Evolutionary conservation across 441 rosid species (phyloP), one percentile per base, ranked within the genome.

Genomic region (Populus trichocarpa): DNA sequence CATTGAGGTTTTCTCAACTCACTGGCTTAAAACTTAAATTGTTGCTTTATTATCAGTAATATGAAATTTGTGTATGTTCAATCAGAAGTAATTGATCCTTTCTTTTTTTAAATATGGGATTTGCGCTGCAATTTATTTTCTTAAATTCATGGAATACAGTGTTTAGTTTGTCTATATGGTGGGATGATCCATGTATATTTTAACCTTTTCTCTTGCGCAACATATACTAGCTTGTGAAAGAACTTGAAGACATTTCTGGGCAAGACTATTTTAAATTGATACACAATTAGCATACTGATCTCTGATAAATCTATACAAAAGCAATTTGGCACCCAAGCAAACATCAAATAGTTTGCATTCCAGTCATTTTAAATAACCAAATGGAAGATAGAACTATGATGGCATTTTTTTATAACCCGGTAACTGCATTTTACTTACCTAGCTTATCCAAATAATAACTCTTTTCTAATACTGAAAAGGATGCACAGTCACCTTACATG

Each of bases 1-100:
- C 57, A 74, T 88, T 85, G 99, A 95, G 99, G 99, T 88, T 83
- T 79, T 36, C 69, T 57, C 33, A 63, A 36, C 76, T 77, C 80
- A 82, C 80, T 81, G 68, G 70, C 81, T 73, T 75, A 26, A 28
- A 71, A 22, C 67, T 84, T 57, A 71, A 35, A 6, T 12, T 35
- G 67, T 50, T 16, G 35, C 30, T 25, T 28, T 65, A 1, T 63
- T 57, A 30, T 30, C 32, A 66, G 40, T 70, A 71, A 61, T 59
- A 13, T 36, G 74, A 67, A 73, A 26, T 71, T 20, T 71, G 35
- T 18, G 40, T 18, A 26, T 25, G 13, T 53, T 7, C 46, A 66
- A 36, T 50, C 50, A 64, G 25, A 71, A 64, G 3, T 30, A 59
- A 14, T 26, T 2, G 9, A 30, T 63, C 14, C 36, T 32, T 63